phyloP scores from a whole-genome alignment of 768 basidiomycete species.

The Boletus fagicola region DNA sequence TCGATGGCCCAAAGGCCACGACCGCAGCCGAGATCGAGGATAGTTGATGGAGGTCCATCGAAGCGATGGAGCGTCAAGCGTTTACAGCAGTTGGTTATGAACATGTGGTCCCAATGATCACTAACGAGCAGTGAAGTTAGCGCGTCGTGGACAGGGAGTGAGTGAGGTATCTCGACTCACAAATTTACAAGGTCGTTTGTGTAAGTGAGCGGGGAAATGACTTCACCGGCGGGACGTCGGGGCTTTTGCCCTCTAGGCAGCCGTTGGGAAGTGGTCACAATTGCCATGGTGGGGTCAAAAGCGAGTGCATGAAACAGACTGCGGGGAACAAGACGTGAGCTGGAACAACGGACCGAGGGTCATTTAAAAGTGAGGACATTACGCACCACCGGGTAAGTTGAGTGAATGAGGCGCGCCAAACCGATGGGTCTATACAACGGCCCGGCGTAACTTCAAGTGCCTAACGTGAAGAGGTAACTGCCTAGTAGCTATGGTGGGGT shows the following conservation, averaged over 20 bases:
- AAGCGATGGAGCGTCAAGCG: constrained; percentile 57
- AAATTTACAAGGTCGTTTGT: constrained; percentile 50
- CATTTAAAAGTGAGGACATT: constrained; percentile 22
- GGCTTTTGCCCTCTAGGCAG: constrained; percentile 41
- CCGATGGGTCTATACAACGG: constrained; percentile 18
- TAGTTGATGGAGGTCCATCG: constrained; percentile 44
- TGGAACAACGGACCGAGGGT: constrained; percentile 7
- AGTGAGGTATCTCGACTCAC: constrained; percentile 37
- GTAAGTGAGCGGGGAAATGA: constrained; percentile 57
- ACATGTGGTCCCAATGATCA: constrained; percentile 72
- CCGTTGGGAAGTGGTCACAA: constrained; percentile 19
- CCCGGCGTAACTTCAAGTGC: not conserved
- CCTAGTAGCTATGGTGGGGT: constrained; percentile 8
- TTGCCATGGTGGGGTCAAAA: constrained; percentile 22
- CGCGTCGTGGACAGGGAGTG: not conserved
- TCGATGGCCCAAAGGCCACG: constrained; percentile 69
- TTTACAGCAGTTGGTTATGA: constrained; percentile 48
- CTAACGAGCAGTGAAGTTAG: constrained; percentile 34
- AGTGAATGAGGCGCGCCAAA: constrained; percentile 7
- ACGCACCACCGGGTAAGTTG: constrained; percentile 19
- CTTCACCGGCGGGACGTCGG: constrained; percentile 45
- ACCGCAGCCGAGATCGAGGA: constrained; percentile 74
- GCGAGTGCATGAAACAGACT: constrained; percentile 27
- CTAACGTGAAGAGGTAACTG: constrained; percentile 7
- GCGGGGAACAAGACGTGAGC: constrained; percentile 12